A percentile compares a stretch with the other conserved stretches of the same genome.
Conservation (phyloP, 768 basidiomycete genomes). For the Amanita molliuscula region DNA sequence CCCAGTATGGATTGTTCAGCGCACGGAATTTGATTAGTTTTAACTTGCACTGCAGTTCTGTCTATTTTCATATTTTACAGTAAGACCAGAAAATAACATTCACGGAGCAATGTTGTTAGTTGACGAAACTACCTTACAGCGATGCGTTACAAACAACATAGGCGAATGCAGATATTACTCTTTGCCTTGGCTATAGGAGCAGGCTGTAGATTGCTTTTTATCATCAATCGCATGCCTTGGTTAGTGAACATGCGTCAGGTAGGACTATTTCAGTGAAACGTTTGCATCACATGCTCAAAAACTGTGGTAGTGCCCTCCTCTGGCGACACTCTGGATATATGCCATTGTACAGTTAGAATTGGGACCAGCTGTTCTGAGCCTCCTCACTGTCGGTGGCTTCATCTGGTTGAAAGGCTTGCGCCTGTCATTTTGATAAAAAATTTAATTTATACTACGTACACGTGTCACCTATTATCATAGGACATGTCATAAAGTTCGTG, state of each 20-base stretch:
- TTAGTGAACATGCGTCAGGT: conserved; percentile 69
- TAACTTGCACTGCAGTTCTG: conserved; percentile 36
- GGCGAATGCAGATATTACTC: conserved; percentile 43
- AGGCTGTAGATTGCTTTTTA: conserved; percentile 61
- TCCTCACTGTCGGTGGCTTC: conserved; percentile 43
- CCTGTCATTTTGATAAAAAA: conserved; percentile 18
- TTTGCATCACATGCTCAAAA: background rate
- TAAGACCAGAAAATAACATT: conserved; percentile 20
- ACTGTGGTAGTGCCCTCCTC: conserved; percentile 51
- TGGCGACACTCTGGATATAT: conserved; percentile 75
- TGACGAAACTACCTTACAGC: conserved; percentile 26
- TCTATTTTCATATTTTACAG: conserved; percentile 71
- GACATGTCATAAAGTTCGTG: background rate
- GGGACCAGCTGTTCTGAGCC: conserved; percentile 45
- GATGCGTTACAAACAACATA: conserved; percentile 49
- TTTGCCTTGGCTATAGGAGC: conserved; percentile 46
- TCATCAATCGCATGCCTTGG: conserved; percentile 64
- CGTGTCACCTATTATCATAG: background rate
- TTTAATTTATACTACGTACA: background rate
- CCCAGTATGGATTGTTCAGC: conserved; percentile 51
- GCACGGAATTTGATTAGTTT: background rate
- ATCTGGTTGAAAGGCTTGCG: conserved; percentile 55
- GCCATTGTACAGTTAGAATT: conserved; percentile 62
- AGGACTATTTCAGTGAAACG: background rate
- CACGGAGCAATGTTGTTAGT: background rate